Conservation (phyloP, 768 basidiomycete species). For the Scleroderma citrinum region DNA sequence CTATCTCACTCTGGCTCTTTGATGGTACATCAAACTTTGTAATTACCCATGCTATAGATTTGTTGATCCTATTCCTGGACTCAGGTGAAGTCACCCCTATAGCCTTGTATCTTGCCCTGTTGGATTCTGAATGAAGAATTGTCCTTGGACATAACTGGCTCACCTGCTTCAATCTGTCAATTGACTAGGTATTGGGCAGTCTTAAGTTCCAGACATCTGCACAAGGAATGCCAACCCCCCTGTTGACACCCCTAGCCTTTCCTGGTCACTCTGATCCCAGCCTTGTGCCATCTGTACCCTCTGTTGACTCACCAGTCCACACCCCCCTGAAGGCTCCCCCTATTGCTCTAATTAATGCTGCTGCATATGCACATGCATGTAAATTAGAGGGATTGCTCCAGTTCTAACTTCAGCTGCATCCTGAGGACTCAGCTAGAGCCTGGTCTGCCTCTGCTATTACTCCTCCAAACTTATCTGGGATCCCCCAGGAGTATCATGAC, state of each 20-base stretch:
- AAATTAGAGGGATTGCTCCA: not conserved
- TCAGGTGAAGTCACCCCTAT: not conserved
- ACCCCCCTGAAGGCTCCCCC: not conserved
- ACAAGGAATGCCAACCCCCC: conserved; percentile 1
- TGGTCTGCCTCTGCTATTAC: not conserved
- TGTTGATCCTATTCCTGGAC: not conserved
- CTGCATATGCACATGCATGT: not conserved
- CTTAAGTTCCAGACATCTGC: not conserved
- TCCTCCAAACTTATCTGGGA: not conserved
- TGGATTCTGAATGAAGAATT: conserved; percentile 1
- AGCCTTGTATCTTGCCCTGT: not conserved
- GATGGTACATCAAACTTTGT: not conserved
- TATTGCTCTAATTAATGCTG: conserved; percentile 6
- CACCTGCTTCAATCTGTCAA: conserved; percentile 14
- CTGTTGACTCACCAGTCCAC: not conserved
- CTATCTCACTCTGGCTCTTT: conserved; percentile 1
- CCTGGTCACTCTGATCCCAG: not conserved
- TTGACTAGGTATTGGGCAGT: conserved; percentile 14
- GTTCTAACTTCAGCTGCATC: not conserved
- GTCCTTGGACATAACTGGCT: conserved; percentile 7
- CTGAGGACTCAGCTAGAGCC: not conserved
- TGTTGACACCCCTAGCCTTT: not conserved
- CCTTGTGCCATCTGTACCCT: no score
- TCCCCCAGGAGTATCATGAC: conserved; percentile 10
- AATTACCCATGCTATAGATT: not conserved